A percentile compares a stretch with the other conserved stretches of the same genome.
Conservation (phyloP, 177 flowering plant species). For the Tripterygium wilfordii region DNA sequence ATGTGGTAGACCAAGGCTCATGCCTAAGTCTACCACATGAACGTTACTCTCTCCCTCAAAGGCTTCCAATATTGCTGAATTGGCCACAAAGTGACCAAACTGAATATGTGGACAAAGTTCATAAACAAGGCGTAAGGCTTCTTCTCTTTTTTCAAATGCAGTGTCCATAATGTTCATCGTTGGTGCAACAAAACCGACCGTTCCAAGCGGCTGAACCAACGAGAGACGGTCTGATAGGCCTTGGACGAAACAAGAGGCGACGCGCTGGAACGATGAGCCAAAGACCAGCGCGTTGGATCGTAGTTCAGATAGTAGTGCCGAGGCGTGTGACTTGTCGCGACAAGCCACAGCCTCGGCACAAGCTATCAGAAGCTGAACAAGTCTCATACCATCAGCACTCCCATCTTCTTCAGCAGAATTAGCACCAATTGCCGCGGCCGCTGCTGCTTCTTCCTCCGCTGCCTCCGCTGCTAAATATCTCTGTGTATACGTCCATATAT, state of each 20-base stretch:
- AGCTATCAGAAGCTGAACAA: slow-evolving; percentile 52
- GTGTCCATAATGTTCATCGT: slow-evolving; percentile 17
- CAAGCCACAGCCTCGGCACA: slow-evolving; percentile 81
- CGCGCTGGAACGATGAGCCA: slow-evolving; percentile 72
- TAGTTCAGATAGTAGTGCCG: slow-evolving; percentile 47
- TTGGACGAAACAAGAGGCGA: slow-evolving; percentile 77
- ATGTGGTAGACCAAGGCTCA: slow-evolving; percentile 52
- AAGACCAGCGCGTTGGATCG: slow-evolving; percentile 54
- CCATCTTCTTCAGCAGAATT: slow-evolving; percentile 20
- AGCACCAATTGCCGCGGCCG: slow-evolving; percentile 12
- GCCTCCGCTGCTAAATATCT: slow-evolving; percentile 55
- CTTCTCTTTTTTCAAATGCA: slow-evolving; percentile 38
- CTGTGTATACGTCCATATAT: slow-evolving; percentile 45
- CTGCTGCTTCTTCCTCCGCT: slow-evolving; percentile 39
- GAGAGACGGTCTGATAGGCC: slow-evolving; percentile 64
- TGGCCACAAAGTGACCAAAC: slow-evolving; percentile 76
- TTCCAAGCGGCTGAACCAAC: slow-evolving; percentile 50
- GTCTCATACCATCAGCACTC: slow-evolving; percentile 42
- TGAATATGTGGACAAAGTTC: slow-evolving; percentile 63
- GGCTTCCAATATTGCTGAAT: slow-evolving; percentile 64
- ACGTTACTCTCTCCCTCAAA: slow-evolving; percentile 79
- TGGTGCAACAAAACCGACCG: slow-evolving; percentile 33
- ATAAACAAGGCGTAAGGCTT: slow-evolving; percentile 56
- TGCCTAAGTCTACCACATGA: slow-evolving; percentile 77
- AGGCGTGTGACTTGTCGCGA: slow-evolving; percentile 56